Percentiles rank a stretch among this genome's conserved stretches.
phyloP scores from a whole-genome alignment of 768 basidiomycete genomes.

The Mycena metata region DNA sequence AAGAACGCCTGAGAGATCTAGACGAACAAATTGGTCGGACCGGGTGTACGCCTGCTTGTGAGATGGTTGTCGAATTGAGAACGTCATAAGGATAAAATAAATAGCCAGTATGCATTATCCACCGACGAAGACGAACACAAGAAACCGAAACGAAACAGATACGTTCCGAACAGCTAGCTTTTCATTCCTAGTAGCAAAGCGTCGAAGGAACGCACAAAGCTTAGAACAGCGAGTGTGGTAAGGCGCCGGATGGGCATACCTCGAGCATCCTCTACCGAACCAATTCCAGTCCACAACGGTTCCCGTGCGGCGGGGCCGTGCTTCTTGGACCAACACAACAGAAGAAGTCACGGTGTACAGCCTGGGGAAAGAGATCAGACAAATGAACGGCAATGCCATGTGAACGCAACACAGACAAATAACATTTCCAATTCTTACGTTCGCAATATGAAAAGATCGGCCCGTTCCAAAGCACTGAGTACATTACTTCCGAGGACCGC shows the following conservation, averaged over 20 bases:
- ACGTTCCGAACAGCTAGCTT: conserved; percentile 1
- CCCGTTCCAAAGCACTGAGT: no score
- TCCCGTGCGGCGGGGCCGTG: no score
- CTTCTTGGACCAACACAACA: no score
- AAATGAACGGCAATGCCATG: no score
- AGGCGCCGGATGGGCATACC: conserved; percentile 14
- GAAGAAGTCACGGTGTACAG: no score
- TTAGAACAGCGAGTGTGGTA: background rate
- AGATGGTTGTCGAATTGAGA: conserved; percentile 7
- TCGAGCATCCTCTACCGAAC: conserved; percentile 3
- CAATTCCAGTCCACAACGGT: background rate
- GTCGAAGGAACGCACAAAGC: background rate
- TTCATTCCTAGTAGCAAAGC: background rate
- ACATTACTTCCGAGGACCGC: no score
- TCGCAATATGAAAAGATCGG: no score
- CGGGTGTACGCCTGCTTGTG: conserved; percentile 7
- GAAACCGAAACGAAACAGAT: background rate
- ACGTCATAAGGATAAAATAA: background rate
- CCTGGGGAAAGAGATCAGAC: no score
- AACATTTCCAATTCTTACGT: no score
- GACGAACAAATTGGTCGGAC: background rate
- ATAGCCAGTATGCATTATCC: background rate
- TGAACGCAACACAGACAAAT: no score
- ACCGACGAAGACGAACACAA: background rate
- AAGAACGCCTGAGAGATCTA: conserved; percentile 3